Evolutionary conservation across 345 rosid species (phyloP), one percentile per base, ranked within the genome.

Genomic region (Litchi chinensis): DNA sequence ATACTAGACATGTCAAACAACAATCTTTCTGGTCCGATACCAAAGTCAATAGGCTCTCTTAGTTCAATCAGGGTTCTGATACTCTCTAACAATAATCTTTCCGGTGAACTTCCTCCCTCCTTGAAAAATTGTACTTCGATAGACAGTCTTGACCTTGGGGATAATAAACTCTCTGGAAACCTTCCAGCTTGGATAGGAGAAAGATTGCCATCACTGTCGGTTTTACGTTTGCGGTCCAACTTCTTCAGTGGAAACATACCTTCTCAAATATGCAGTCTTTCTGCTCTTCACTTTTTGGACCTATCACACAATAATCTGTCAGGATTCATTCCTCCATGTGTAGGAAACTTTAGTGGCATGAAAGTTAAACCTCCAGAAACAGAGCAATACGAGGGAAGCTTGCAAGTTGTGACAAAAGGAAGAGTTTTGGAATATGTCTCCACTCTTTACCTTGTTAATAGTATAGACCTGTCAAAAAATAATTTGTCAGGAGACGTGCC

Each of bases 131-230:
- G 69, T 68, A 37, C 74, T 4, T 7, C 4, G 4, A 18, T 81
- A 19, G 46, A 18, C 5, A 71, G 66, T 62, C 52, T 76, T 18
- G 77, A 70, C 72, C 63, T 81, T 8, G 74, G 77, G 5, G 73
- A 65, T 19, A 81, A 81, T 21, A 44, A 66, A 67, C 52, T 81
- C 0, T 56, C 64, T 1, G 83, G 78, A n/a, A 43, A 32, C 50
- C 24, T 77, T 24, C 83, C 83, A n/a, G 54, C 64, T 65, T 81
- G 83, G 83, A 72, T 76, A 26, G 77, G 76, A 24, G 77, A 79
- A 67, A 75, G 75, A 65, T 70, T 80, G 41, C 44, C 70, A 0
- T 63, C 70, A 6, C 10, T 80, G 71, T 26, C 62, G 24, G 52
- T 80, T 48, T 19, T 80, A 16, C 1, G 59, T 6, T 10, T 80